Evolutionary conservation across 257 asterid genomes (phyloP).

Genomic region (Catharanthus roseus): DNA sequence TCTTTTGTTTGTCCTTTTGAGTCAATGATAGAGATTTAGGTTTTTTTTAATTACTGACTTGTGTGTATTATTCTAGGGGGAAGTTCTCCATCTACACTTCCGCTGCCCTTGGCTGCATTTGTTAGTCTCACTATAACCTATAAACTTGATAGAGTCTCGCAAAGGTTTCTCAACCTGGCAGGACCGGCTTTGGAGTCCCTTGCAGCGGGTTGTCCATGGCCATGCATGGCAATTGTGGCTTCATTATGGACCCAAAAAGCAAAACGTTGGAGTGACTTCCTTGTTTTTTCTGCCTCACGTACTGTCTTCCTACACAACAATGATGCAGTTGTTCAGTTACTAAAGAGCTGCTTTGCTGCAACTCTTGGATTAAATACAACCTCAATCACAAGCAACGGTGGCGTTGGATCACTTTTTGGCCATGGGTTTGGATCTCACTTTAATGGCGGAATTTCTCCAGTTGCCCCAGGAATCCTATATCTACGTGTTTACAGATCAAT

Average conservation of each 20-base stretch:
- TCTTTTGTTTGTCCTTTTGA: not conserved
- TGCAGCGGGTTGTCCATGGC: slow-evolving; percentile 99
- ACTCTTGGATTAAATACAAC: slow-evolving; percentile 53
- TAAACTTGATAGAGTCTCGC: slow-evolving; percentile 90
- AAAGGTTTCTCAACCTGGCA: slow-evolving; percentile 86
- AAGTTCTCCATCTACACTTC: slow-evolving; percentile 83
- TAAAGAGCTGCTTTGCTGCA: slow-evolving; percentile 68
- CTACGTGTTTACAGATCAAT: slow-evolving; percentile 76
- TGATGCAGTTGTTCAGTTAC: slow-evolving; percentile 85
- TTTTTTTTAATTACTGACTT: not conserved
- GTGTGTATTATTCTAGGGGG: slow-evolving; percentile 44
- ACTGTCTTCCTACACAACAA: slow-evolving; percentile 93
- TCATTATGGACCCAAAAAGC: slow-evolving; percentile 97
- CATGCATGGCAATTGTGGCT: slow-evolving; percentile 97
- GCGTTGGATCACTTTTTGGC: slow-evolving; percentile 87
- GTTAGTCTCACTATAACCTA: slow-evolving; percentile 97
- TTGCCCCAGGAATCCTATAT: slow-evolving; percentile 89
- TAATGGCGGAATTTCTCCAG: slow-evolving; percentile 81
- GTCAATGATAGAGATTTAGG: not conserved
- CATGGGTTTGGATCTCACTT: slow-evolving; percentile 97
- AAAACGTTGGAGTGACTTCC: slow-evolving; percentile 87
- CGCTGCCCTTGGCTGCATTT: slow-evolving; percentile 93
- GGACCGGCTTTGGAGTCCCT: slow-evolving; percentile 96
- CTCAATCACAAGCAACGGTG: slow-evolving; percentile 67
- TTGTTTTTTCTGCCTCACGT: slow-evolving; percentile 87